Conservation (phyloP, 2,329 filamentous ascomycete genomes). For the Cordyceps farinosa region DNA sequence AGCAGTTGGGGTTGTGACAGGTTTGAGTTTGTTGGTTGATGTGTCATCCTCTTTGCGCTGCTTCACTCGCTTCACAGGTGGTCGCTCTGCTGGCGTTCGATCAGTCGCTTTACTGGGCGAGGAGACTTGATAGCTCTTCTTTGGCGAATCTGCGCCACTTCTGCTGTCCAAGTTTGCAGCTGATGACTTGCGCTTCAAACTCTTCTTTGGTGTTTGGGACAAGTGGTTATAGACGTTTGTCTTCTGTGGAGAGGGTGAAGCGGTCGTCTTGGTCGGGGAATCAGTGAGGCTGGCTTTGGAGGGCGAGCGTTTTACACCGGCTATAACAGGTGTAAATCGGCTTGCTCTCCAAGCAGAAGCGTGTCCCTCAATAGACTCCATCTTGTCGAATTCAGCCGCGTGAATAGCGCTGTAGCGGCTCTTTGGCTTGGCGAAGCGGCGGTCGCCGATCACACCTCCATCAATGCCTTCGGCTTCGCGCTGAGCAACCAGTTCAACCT, state of each 20-base stretch:
- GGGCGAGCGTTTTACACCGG: constrained; percentile 38
- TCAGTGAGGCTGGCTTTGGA: constrained; percentile 54
- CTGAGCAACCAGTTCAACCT: constrained; percentile 62
- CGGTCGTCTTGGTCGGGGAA: constrained; percentile 51
- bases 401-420: constrained; percentile 84
- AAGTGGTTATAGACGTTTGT: constrained; percentile 22
- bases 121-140: constrained; percentile 26
- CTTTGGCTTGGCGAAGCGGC: constrained; percentile 77
- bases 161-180: constrained; percentile 31
- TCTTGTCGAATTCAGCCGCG: constrained; percentile 88
- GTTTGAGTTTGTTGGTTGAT: constrained; percentile 39
- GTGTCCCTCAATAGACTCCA: constrained; percentile 92
- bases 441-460: constrained; percentile 39
- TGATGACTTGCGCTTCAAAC: constrained; percentile 33
- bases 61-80: constrained; percentile 67
- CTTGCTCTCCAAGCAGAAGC: constrained; percentile 70
- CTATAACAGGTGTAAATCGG: constrained; percentile 46
- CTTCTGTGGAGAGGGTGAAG: not conserved
- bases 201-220: constrained; percentile 30
- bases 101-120: constrained; percentile 21
- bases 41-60: constrained; percentile 65
- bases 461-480: constrained; percentile 50
- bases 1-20: not conserved
- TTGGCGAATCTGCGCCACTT: constrained; percentile 23
- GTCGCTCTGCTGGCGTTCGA: constrained; percentile 27